Evolutionary conservation across 306 rosid species (phyloP), one percentile per base, ranked within the genome.

Genomic region (peach (Prunus persica)): DNA sequence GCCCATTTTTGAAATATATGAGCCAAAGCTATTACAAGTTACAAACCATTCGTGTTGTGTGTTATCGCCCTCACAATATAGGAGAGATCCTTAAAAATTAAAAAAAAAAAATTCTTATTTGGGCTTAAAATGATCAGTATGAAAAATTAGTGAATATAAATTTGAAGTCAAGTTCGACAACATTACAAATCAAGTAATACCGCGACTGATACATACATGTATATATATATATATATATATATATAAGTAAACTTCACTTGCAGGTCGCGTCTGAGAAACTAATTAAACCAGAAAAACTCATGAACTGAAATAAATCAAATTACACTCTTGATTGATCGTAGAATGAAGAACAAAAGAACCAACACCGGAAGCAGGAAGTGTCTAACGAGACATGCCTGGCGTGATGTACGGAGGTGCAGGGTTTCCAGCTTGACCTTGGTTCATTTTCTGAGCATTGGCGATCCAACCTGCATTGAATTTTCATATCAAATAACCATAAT

Each of bases 381-480:
- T 54, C 75, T 75, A 75, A 50, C 79, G 79, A 41, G 27, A 27
- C 79, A 75, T 75, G 50, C 79, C 72, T 0, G 72, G 52, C 1
- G 46, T 11, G 13, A 75, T 11, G 28, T 49, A 2, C 20, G 79
- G 79, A 32, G 72, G 65, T 20, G 72, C 27, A 20, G 46, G 12
- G 22, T 16, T 50, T 70, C 64, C 79, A 28, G 16, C 60, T n/a
- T 32, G 65, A 28, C 41, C 60, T n/a, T 20, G 65, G 65, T 20
- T 76, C 43, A 22, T 66, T 32, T 18, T 65, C 66, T 65, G 65
- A n/a, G 79, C 72, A 34, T 52, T 50, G 8, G 79, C 73, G 5
- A 41, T 41, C 79, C 79, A 76, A 65, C 79, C 76, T 66, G 25
- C 10, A 19, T 18, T 12, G 16, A 47, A 2, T 12, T 47, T 47